phyloP scores from a whole-genome alignment of 2,329 filamentous ascomycete genomes.

The Xylaria sp. region DNA sequence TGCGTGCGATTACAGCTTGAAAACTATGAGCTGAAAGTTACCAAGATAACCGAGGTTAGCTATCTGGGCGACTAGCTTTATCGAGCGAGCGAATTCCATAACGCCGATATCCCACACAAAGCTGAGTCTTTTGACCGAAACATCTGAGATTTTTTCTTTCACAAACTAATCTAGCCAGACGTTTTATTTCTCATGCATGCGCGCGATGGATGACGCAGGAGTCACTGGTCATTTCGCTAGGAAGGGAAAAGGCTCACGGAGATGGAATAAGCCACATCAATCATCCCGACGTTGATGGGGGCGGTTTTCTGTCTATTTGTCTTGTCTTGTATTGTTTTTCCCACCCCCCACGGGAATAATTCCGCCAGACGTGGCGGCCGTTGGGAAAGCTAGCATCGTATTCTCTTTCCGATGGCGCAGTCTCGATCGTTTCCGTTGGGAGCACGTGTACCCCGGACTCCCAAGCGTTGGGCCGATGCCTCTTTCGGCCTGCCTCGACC shows the following conservation, averaged over 20 bases:
- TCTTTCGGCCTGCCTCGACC: slow-evolving; percentile 15
- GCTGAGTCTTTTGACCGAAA: background rate
- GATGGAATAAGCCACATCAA: background rate
- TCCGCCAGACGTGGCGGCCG: background rate
- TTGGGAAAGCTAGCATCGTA: background rate
- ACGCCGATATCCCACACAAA: background rate
- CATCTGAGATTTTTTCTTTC: background rate
- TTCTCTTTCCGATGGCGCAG: no score
- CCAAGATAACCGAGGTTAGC: background rate
- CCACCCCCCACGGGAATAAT: background rate
- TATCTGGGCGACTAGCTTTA: background rate
- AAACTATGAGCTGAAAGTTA: no score
- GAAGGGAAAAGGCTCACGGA: background rate
- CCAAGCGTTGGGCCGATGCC: slow-evolving; percentile 4
- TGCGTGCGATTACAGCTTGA: no score
- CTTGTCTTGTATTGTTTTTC: no score
- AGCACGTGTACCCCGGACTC: background rate
- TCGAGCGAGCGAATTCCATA: background rate
- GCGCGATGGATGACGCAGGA: background rate
- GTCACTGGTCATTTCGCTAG: background rate
- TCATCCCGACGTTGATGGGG: background rate
- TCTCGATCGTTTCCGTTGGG: no score
- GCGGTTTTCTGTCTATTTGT: background rate
- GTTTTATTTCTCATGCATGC: background rate
- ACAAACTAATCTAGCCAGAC: background rate